These are phyloP conservation scores for Echinosphaeria canescens DNA, from an alignment of 2,329 filamentous ascomycete genomes.

Conservation along the genomic window DNA sequence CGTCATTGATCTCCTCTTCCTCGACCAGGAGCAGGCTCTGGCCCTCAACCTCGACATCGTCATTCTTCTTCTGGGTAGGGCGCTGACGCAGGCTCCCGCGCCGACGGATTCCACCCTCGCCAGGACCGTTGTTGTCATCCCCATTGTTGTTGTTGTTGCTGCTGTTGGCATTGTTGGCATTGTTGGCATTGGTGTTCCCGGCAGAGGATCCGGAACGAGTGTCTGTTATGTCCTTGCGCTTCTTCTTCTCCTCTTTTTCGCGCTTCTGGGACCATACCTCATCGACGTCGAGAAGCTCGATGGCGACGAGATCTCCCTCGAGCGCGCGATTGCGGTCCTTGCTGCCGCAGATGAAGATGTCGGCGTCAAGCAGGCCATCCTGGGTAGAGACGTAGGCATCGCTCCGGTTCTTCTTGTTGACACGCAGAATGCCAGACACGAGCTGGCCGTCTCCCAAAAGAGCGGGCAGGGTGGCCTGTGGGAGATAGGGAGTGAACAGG, in stretches of 20 bases:
- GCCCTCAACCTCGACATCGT: constrained; percentile 95
- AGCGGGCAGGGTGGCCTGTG: constrained; percentile 81
- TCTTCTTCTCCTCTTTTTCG: constrained; percentile 99
- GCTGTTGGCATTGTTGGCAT: constrained; percentile 49
- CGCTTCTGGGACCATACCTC: constrained; percentile 98
- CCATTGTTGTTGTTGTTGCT: constrained; percentile 40
- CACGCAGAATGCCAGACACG: constrained; percentile 85
- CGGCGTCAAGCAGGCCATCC: constrained; percentile 73
- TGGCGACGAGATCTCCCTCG: constrained; percentile 85
- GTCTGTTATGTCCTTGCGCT: constrained; percentile 96
- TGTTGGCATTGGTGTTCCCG: constrained; percentile 41
- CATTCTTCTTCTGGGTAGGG: constrained; percentile 98
- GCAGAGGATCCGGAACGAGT: constrained; percentile 59
- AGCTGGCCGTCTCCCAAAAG: constrained; percentile 82
- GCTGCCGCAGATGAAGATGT: constrained; percentile 98
- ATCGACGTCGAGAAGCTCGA: constrained; percentile 92
- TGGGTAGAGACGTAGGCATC: constrained; percentile 93
- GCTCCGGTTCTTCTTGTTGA: constrained; percentile 99
- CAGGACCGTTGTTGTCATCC: constrained; percentile 35
- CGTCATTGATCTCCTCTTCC: constrained; percentile 96
- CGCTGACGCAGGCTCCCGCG: constrained; percentile 91
- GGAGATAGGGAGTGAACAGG: constrained; percentile 91
- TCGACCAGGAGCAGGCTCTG: constrained; percentile 93
- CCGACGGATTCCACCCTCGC: constrained; percentile 72
- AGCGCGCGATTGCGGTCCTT: constrained; percentile 96